Evolutionary conservation across 371 early-diverging fungal genomes (phyloP).

Genomic region (Rhizopus delemar): DNA sequence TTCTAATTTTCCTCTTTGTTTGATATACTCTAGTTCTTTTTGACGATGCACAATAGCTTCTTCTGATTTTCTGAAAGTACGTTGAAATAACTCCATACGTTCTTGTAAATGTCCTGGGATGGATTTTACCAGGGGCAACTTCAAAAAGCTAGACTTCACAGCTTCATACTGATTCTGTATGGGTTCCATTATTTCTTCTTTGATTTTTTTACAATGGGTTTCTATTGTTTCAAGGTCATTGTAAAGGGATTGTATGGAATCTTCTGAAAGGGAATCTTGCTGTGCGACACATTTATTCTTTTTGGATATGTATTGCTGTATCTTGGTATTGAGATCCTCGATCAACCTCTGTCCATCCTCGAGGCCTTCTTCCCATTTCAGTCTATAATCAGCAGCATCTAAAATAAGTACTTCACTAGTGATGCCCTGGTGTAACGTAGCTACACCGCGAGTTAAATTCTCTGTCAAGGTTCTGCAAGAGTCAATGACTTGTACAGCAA

Average conservation of each 20-base stretch:
- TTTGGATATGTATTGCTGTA: slow-evolving; percentile 21
- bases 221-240: slow-evolving; percentile 14
- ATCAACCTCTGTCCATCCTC: slow-evolving; percentile 3
- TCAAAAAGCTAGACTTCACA: slow-evolving; percentile 9
- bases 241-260: background rate
- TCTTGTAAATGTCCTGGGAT: slow-evolving; percentile 25
- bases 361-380: slow-evolving; percentile 22
- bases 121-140: slow-evolving; percentile 21
- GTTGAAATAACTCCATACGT: slow-evolving; percentile 14
- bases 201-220: background rate
- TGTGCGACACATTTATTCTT: slow-evolving; percentile 36
- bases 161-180: slow-evolving; percentile 5
- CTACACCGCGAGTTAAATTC: slow-evolving; percentile 8
- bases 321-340: slow-evolving; percentile 17
- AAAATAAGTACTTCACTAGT: slow-evolving; percentile 10
- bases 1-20: slow-evolving; percentile 23
- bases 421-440: slow-evolving; percentile 9
- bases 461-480: slow-evolving; percentile 8
- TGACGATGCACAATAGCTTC: slow-evolving; percentile 21
- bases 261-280: slow-evolving; percentile 17
- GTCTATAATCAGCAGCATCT: slow-evolving; percentile 14
- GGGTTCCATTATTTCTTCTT: background rate
- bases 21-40: slow-evolving; percentile 23
- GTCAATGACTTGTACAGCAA: slow-evolving; percentile 8
- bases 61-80: slow-evolving; percentile 19